Evolutionary conservation across 73 alveolate genomes (phyloP), one percentile per base, ranked within the genome.

Genomic region (Paramecium tetraurelia): DNA sequence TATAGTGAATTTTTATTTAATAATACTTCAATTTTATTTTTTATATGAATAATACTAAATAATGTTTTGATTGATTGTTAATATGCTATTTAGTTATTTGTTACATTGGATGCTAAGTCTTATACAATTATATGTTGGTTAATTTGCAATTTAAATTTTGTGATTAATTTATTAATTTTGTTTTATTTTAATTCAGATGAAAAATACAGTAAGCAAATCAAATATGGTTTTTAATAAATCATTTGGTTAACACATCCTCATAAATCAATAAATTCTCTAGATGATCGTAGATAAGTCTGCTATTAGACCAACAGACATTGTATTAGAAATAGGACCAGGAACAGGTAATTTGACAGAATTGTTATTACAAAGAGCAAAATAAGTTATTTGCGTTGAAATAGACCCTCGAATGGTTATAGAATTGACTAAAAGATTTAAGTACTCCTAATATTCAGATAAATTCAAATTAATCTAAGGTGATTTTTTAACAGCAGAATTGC

Each of bases 241-340:
- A 58, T 88, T 88, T 88, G 99, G 99, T 24, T 98, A 98, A 87
- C 99, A 98, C 90, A 96, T 98, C 41, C 95, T 98, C 48, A 97
- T 97, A 95, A 98, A 98, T 84, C 99, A 99, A 27, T 92, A 96
- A 92, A 96, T 98, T 24, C 96, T 98, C 57, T 89, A 98, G 58
- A 92, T 92, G 86, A 96, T 98, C n/a, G 96, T 97, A 33, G 99
- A 97, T 71, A 98, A 98, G 93, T 94, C 99, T 41, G 99, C 99
- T 5, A 96, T 98, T 20, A 96, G 98, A 89, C 97, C 99, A 20
- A 97, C 99, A 20, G 99, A 98, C 95, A 96, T 96, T 18, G 97
- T 98, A 18, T 92, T 98, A 35, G 99, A 98, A 95, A 97, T 98
- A 29, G 99, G 99, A 68, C 99, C 99, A 41, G 99, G 99, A 38